A percentile compares a stretch with the other conserved stretches of the same genome.
These are phyloP conservation scores for Whalleya microplaca DNA, from an alignment of 2,329 filamentous ascomycete species.

Conservation along the genomic window DNA sequence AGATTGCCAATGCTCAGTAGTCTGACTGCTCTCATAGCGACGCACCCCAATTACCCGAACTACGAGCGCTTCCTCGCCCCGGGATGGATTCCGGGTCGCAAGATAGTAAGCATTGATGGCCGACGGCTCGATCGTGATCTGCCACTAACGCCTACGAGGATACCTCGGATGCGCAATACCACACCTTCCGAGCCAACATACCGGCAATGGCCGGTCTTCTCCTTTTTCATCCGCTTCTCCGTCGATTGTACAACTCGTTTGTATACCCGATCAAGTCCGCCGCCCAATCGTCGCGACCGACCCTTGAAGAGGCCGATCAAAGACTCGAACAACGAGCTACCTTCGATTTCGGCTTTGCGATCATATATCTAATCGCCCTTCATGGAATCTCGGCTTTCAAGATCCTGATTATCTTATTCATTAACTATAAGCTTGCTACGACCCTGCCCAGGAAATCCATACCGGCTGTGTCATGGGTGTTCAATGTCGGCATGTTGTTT, in stretches of 20 bases:
- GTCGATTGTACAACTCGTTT: slow-evolving; percentile 68
- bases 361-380: slow-evolving; percentile 76
- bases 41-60: slow-evolving; percentile 78
- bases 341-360: slow-evolving; percentile 83
- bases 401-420: slow-evolving; percentile 75
- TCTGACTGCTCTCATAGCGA: slow-evolving; percentile 55
- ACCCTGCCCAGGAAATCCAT: slow-evolving; percentile 70
- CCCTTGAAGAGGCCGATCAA: slow-evolving; percentile 52
- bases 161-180: slow-evolving; percentile 87
- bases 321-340: slow-evolving; percentile 71
- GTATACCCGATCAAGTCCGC: slow-evolving; percentile 45
- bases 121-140: not conserved
- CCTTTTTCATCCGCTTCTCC: slow-evolving; percentile 76
- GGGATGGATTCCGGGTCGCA: slow-evolving; percentile 91
- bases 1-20: not conserved
- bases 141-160: slow-evolving; percentile 59
- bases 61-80: slow-evolving; percentile 72
- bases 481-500: slow-evolving; percentile 85
- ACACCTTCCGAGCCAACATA: slow-evolving; percentile 81
- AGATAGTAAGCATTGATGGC: slow-evolving; percentile 65
- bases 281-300: slow-evolving; percentile 34
- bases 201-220: slow-evolving; percentile 78
- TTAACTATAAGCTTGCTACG: slow-evolving; percentile 82
- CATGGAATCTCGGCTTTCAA: slow-evolving; percentile 88
- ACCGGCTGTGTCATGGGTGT: slow-evolving; percentile 81